phyloP scores from a whole-genome alignment of 345 rosid species.

The Psidium guajava region DNA sequence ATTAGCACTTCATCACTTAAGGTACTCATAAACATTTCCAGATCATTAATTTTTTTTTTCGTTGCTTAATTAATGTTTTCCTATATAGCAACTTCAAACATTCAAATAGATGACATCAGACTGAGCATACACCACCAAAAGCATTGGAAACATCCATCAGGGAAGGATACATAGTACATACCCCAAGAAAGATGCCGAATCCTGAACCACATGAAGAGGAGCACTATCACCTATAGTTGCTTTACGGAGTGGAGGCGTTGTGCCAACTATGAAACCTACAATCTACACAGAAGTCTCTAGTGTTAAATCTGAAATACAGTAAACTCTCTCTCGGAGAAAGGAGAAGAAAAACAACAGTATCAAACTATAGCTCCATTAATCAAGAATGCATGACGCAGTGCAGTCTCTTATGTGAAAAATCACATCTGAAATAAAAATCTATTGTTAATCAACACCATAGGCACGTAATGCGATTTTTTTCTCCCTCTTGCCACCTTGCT shows the following conservation, averaged over 20 bases:
- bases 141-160: not conserved
- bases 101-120: not conserved
- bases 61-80: not conserved
- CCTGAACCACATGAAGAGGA: conserved; percentile 23
- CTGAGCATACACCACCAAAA: not conserved
- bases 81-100: not conserved
- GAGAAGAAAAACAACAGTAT: not conserved
- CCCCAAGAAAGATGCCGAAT: conserved; percentile 26
- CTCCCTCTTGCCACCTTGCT: not conserved
- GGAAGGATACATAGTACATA: not conserved
- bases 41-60: not conserved
- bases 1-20: not conserved
- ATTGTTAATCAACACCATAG: not conserved
- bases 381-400: not conserved
- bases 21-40: not conserved
- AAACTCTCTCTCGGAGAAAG: not conserved
- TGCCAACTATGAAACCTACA: conserved; percentile 22
- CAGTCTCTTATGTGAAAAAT: not conserved
- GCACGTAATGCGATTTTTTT: not conserved
- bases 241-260: conserved; percentile 8
- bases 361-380: not conserved
- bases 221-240: conserved; percentile 19
- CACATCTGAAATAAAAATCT: not conserved
- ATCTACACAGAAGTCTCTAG: conserved; percentile 1
- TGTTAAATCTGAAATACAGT: not conserved